Conservation (phyloP, 2,329 filamentous ascomycete genomes). For the Berkeleyomyces basicola region DNA sequence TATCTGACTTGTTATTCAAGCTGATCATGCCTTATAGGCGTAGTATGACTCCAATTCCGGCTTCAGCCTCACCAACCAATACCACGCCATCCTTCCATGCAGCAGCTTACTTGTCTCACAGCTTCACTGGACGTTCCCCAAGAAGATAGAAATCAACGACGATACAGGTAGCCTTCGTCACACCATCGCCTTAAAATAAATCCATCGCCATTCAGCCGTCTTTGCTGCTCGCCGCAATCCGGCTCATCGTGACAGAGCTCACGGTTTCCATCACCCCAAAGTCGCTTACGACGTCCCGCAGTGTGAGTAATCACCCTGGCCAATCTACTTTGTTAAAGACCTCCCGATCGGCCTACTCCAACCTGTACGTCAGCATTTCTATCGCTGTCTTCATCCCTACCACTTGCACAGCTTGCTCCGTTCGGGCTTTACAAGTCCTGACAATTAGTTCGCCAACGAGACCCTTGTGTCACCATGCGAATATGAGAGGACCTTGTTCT, state of each 20-base stretch:
- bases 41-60: neutral
- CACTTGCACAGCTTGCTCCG: neutral
- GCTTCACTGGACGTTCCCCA: neutral
- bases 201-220: too few species aligned
- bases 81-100: neutral
- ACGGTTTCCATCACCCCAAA: too few species aligned
- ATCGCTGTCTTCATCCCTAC: neutral
- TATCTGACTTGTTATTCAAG: neutral
- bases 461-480: neutral
- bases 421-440: neutral
- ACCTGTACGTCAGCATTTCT: neutral
- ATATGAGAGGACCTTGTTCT: neutral
- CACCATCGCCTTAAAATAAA: too few species aligned
- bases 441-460: neutral
- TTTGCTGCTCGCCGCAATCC: too few species aligned
- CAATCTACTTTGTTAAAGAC: neutral
- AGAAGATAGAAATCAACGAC: too few species aligned
- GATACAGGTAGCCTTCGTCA: too few species aligned
- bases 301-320: too few species aligned
- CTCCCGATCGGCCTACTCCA: neutral
- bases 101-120: neutral
- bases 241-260: too few species aligned
- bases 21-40: neutral
- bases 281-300: too few species aligned
- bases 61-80: neutral